Percentiles rank a stretch among this genome's conserved stretches.
phyloP scores from a whole-genome alignment of 305 asterid species.

The Fraxinus baroniana region DNA sequence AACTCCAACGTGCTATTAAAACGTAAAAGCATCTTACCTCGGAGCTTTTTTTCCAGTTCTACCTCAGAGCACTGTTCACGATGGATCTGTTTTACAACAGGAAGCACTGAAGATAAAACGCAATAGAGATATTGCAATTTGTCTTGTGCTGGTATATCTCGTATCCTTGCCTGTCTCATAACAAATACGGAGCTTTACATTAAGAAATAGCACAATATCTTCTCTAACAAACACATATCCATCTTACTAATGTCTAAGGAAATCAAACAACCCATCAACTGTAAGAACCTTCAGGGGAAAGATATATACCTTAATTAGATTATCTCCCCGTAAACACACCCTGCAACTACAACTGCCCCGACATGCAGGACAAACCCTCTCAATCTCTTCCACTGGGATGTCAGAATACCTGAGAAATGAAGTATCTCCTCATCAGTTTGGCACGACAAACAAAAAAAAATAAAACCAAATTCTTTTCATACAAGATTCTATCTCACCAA shows the following conservation, averaged over 20 bases:
- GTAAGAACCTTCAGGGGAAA: slow-evolving; percentile 30
- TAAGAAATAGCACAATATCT: neutral
- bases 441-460: neutral
- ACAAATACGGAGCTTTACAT: slow-evolving; percentile 1
- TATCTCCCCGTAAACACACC: slow-evolving; percentile 90
- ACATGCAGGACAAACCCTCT: slow-evolving; percentile 90
- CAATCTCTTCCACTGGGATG: slow-evolving; percentile 70
- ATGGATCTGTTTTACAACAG: slow-evolving; percentile 78
- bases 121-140: slow-evolving; percentile 85
- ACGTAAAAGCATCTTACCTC: slow-evolving; percentile 51
- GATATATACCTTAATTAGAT: slow-evolving; percentile 69
- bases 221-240: neutral
- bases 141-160: slow-evolving; percentile 79
- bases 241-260: slow-evolving; percentile 17
- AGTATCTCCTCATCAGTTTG: slow-evolving; percentile 27
- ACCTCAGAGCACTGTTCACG: slow-evolving; percentile 80
- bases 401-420: slow-evolving; percentile 72
- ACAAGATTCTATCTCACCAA: slow-evolving; percentile 55
- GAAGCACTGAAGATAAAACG: slow-evolving; percentile 88
- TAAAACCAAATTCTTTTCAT: neutral
- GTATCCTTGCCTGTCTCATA: slow-evolving; percentile 63
- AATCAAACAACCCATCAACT: slow-evolving; percentile 11
- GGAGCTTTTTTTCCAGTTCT: slow-evolving; percentile 76
- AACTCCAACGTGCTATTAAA: slow-evolving; percentile 23
- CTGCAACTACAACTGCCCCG: slow-evolving; percentile 93